Evolutionary conservation across 352 stramenopile genomes (phyloP), one percentile per base, ranked within the genome.

Genomic region (Pythium periplocum): DNA sequence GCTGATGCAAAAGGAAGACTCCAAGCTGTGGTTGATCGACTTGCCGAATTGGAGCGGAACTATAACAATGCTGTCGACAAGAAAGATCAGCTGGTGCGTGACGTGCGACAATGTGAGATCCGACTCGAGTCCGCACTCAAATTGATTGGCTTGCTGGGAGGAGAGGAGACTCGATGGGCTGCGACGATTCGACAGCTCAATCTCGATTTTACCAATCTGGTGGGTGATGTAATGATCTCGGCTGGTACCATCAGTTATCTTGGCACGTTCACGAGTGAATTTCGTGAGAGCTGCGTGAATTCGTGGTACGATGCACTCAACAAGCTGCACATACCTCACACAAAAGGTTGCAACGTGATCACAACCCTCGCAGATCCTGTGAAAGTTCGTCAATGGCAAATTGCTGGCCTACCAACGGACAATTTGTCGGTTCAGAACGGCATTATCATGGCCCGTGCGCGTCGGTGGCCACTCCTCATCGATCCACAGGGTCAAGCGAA

Each of bases 401-500:
- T 98, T 48, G 85, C 84, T n/a, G 91, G 90, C 0, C 64, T 98
- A 3, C 91, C 91, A 7, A 86, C 83, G 4, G 91, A 98, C 58
- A 93, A 83, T 32, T 61, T 97, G 42, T 97, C 87, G 0, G 82
- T 96, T 3, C 90, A 98, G 52, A 98, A 98, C 57, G 91, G 89
- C 3, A 93, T 98, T 40, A 96, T 98, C 60, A 97, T 98, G 73
- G 82, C 84, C 2, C 74, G 85, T 26, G 89, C 86, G 51, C 72
- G 91, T 4, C 81, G 91, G 3, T 98, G 93, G 84, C 83, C 91
- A 10, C 68, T 98, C 6, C 58, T 97, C 0, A 97, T 97, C 51
- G 90, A 97, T 36, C 91, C 90, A 0, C 90, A 98, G 57, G 91
- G 91, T 0, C 91, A 98, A 69, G 91, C 87, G 0, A 98, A 97